Evolutionary conservation across 1,139 yeast species (phyloP).

Genomic region (Pichia sp.): DNA sequence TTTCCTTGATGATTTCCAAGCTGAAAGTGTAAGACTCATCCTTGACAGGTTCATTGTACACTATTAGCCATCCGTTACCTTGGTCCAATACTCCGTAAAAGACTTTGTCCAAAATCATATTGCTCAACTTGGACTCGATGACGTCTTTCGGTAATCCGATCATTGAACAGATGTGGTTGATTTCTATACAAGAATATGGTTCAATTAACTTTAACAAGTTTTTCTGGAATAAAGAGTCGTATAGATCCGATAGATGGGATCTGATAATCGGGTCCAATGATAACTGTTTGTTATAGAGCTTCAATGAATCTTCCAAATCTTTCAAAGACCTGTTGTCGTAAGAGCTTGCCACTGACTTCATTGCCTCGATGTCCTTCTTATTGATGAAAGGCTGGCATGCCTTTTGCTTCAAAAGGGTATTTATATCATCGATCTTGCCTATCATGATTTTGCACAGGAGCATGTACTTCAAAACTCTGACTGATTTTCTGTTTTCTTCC

Average conservation of each 20-base stretch:
- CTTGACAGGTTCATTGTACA: conserved; percentile 82
- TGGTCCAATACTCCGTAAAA: conserved; percentile 96
- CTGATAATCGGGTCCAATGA: conserved; percentile 85
- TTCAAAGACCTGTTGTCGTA: conserved; percentile 84
- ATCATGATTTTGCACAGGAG: conserved; percentile 90
- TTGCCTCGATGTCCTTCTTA: conserved; percentile 66
- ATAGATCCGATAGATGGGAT: conserved; percentile 86
- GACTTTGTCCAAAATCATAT: conserved; percentile 92
- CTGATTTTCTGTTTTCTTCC: conserved; percentile 60
- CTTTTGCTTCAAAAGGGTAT: conserved; percentile 70
- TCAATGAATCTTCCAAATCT: conserved; percentile 80
- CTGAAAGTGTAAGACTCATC: conserved; percentile 90
- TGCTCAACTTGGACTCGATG: conserved; percentile 90
- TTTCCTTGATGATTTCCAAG: conserved; percentile 78
- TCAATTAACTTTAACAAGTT: conserved; percentile 92
- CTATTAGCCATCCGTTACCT: conserved; percentile 95
- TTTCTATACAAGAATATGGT: conserved; percentile 92
- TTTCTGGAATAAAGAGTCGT: conserved; percentile 89
- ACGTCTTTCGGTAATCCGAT: conserved; percentile 86
- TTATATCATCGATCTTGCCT: conserved; percentile 77
- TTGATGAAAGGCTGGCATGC: conserved; percentile 70
- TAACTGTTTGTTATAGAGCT: conserved; percentile 67
- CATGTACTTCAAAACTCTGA: conserved; percentile 85
- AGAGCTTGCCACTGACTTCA: conserved; percentile 89
- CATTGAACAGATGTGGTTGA: conserved; percentile 79